phyloP scores from a whole-genome alignment of 2,329 filamentous ascomycete species.

The Paecilomyces niveus region DNA sequence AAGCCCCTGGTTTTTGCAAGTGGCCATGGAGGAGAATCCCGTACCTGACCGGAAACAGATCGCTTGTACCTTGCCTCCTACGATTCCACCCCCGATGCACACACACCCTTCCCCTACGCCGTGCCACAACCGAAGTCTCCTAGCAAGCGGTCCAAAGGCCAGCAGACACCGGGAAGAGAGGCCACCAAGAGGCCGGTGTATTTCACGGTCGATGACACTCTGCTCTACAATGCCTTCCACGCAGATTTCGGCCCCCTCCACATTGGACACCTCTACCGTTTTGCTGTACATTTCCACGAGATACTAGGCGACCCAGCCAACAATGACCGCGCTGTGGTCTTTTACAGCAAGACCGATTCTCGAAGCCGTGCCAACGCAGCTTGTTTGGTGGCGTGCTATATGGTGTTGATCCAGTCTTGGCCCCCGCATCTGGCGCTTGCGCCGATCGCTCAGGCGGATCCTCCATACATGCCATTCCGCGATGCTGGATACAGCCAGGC shows the following conservation, averaged over 20 bases:
- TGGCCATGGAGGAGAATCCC: constrained; percentile 7
- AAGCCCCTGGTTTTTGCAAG: neutral
- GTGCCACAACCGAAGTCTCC: constrained; percentile 54
- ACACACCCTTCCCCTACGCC: constrained; percentile 82
- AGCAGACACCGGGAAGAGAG: constrained; percentile 49
- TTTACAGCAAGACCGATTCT: constrained; percentile 89
- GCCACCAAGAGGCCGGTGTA: constrained; percentile 68
- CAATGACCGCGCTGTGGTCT: constrained; percentile 82
- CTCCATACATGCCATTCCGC: constrained; percentile 96
- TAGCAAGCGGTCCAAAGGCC: constrained; percentile 65
- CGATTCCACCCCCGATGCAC: constrained; percentile 67
- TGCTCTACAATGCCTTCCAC: constrained; percentile 97
- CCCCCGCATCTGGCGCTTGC: constrained; percentile 91
- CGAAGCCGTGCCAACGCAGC: constrained; percentile 86
- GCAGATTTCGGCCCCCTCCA: constrained; percentile 97
- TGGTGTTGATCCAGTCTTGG: constrained; percentile 98
- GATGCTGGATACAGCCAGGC: constrained; percentile 98
- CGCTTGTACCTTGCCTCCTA: constrained; percentile 94
- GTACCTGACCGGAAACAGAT: constrained; percentile 47
- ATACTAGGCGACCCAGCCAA: constrained; percentile 88
- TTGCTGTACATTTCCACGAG: constrained; percentile 92
- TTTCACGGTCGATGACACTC: constrained; percentile 86
- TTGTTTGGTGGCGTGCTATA: constrained; percentile 93
- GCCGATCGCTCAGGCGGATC: constrained; percentile 92
- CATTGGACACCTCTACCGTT: constrained; percentile 94